phyloP scores from a whole-genome alignment of 1,139 yeast genomes.

The Lodderomyces metapsilosis region DNA sequence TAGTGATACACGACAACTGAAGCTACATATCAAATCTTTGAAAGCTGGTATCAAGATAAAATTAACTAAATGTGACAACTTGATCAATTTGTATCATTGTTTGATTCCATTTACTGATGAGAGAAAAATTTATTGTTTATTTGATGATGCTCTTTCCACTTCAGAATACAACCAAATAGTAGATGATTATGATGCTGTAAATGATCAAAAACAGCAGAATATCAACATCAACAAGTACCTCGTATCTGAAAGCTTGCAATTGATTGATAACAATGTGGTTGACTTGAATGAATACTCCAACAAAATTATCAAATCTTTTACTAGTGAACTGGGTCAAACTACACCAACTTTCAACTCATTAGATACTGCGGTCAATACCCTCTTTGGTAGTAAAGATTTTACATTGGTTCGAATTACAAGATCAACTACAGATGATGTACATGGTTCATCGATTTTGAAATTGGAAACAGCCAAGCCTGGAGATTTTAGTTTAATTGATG shows the following conservation, averaged over 20 bases:
- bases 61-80: conserved; percentile 44
- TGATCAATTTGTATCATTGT: conserved; percentile 42
- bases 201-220: neutral
- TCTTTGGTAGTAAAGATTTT: conserved; percentile 42
- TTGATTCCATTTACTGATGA: conserved; percentile 35
- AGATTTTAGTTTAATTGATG: conserved; percentile 48
- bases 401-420: conserved; percentile 52
- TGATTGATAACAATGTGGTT: conserved; percentile 39
- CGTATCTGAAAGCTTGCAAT: conserved; percentile 27
- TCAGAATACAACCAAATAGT: neutral
- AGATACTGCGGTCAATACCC: conserved; percentile 43
- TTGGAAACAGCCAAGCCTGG: conserved; percentile 58
- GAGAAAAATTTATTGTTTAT: conserved; percentile 14
- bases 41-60: conserved; percentile 54
- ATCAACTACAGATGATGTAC: conserved; percentile 51
- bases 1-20: conserved; percentile 18
- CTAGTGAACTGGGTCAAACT: conserved; percentile 5
- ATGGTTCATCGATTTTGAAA: conserved; percentile 50
- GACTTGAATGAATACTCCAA: conserved; percentile 35
- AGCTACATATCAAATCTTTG: conserved; percentile 50
- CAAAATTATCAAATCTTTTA: conserved; percentile 29
- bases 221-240: conserved; percentile 12
- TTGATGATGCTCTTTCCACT: conserved; percentile 7
- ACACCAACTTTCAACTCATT: conserved; percentile 44
- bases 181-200: neutral